A percentile compares a stretch with the other conserved stretches of the same genome.
Conservation (phyloP, 2,329 filamentous ascomycete species). For the Pseudogymnoascus sp. region DNA sequence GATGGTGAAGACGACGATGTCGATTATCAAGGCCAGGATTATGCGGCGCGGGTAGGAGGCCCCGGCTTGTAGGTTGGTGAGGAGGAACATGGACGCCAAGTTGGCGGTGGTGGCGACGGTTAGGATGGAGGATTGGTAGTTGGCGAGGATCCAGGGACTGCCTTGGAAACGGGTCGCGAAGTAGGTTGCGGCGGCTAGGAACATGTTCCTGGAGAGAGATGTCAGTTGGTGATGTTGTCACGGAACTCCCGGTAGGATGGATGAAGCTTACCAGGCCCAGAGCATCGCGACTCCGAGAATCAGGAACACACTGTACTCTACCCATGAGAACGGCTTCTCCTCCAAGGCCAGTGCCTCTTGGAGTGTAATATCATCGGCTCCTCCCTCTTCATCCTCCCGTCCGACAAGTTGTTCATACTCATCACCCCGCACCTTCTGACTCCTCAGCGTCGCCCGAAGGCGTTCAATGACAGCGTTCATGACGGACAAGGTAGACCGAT, state of each 20-base stretch:
- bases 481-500: not conserved
- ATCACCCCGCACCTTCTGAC: constrained; percentile 22
- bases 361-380: constrained; percentile 22
- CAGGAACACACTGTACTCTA: constrained; percentile 79
- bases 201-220: constrained; percentile 73
- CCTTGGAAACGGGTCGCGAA: constrained; percentile 74
- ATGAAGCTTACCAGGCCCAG: constrained; percentile 76
- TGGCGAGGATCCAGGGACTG: constrained; percentile 61
- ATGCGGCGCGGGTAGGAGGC: constrained; percentile 89
- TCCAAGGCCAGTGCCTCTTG: constrained; percentile 13
- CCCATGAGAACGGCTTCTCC: constrained; percentile 63
- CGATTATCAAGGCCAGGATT: constrained; percentile 65
- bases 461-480: constrained; percentile 30
- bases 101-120: constrained; percentile 82
- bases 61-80: constrained; percentile 70
- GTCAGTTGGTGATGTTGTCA: not conserved
- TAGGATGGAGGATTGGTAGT: constrained; percentile 86
- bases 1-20: constrained; percentile 66
- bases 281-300: constrained; percentile 88
- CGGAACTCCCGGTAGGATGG: constrained; percentile 12
- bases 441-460: constrained; percentile 32
- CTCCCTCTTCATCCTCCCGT: constrained; percentile 18
- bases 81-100: constrained; percentile 63
- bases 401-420: constrained; percentile 31
- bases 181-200: constrained; percentile 88